Evolutionary conservation across 495 filamentous ascomycete species (phyloP), one percentile per base, ranked within the genome.

Genomic region (Penicillium desertorum): DNA sequence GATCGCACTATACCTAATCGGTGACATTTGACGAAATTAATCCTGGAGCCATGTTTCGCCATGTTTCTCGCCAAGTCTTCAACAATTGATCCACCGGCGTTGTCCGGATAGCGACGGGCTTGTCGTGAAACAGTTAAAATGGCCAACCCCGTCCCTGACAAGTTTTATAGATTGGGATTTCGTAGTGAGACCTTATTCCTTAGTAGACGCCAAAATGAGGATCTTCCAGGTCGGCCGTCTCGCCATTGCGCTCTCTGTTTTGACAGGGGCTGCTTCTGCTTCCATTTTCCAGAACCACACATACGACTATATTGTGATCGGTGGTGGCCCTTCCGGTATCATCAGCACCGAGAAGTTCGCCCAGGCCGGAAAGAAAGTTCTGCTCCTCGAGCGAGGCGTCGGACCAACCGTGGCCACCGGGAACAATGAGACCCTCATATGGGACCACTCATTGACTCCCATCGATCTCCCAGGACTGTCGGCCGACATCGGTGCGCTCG

Each of bases 391-490:
- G 45, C 62, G 66, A 47, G 74, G 76, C 10, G 56, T 62, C 48
- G 67, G 69, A 10, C 67, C 70, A 1, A 68, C 68, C 10, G 66
- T 67, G n/a, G 57, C 56, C 16, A 69, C 64, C 17, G 70, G 70
- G 25, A 66, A 66, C 9, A 70, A 62, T 19, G 61, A 68, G 29
- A 70, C 68, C 25, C 68, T 71, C 6, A 3, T 34, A 3, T 74
- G 71, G 71, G 55, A 68, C 47, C 53, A 62, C 19, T 49, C 44
- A 47, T 75, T 92, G 45, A 91, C 88, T 39, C 80, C 86, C 30
- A 89, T 91, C 62, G 89, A 92, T 65, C 82, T 92, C n/a, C 89
- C 89, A 5, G 89, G 89, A 54, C 80, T 91, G 10, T 73, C 67
- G 17, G 65, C 64, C 23, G 59, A 74, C 37, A 54, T 73, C 29